Base-by-base conservation (phyloP, 1,284 basidiomycete genomes). In the Melanopsichium pennsylvanicum region DNA sequence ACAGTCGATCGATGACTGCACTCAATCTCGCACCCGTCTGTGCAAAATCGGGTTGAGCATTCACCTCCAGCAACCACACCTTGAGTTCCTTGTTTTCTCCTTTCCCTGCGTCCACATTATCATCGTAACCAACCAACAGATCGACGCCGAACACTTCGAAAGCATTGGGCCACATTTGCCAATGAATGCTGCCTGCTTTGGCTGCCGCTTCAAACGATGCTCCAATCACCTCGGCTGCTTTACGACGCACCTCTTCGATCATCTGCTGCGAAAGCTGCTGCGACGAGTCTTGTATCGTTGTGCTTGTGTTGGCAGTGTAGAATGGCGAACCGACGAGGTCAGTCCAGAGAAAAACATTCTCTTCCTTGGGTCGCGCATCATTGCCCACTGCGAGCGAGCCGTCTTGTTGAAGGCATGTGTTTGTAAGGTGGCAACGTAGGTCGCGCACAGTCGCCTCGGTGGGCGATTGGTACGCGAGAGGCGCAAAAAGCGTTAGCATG, bases 91-190 rank as follows among this genome's bases (percentile, higher is more conserved):
- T 7, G 12, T 33, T 18, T 11, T 18, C 26, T n/a, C n/a, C 16
- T 23, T 29, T n/a, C n/a, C n/a, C n/a, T n/a, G n/a, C n/a, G n/a
- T n/a, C 26, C 6, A 10, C 52, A 9, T 34, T 67, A 29, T 52
- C 54, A 32, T 59, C 38, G 23, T 43, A 85, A 6, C 88, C 87
- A 25, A 97, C 86, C 13, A 98, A 83, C 63, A 98, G 89, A 80
- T 98, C 95, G 10, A 92, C 86, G 0, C 95, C 95, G 77, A 90
- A 97, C 11, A 98, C 86, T 81, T 98, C 96, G 76, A 97, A 98
- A 0, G 91, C 91, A 76, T 97, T 97, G 0, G 92, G 90, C 49
- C 84, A 59, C 76, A 88, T 90, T 85, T 94, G 92, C 79, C 93
- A 94, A 79, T 93, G 89, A n/a, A 92, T 83, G 10, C 89, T 90